Base-by-base conservation (phyloP, 2,329 filamentous ascomycete species). In the Xylaria sp. region DNA sequence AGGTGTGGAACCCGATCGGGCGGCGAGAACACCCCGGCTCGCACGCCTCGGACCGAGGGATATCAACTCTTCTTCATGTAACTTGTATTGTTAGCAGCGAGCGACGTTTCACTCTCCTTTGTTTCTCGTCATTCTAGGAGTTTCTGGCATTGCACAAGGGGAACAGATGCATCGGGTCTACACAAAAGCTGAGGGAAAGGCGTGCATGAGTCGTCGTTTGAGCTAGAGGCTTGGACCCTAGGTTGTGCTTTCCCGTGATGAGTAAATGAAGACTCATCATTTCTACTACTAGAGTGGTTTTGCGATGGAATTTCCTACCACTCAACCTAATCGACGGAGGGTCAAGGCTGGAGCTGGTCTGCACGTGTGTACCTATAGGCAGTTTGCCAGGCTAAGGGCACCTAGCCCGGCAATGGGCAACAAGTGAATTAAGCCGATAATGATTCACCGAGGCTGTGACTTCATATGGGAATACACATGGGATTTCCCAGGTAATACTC, bases 101-200 rank as follows among this genome's bases (percentile, higher is more conserved):
- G 69, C 63, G 69, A 30, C 54, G 32, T 65, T 53, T 39, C 51
- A n/a, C 30, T 73, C 54, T 67, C 64, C 67, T 68, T 64, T 62
- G 55, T 64, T 57, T 56, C 42, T 61, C 42, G 30, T 65, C 64
- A 61, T 68, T 72, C 69, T 48, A 62, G 75, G 75, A 73, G 74
- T 78, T 75, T 65, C 63, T 63, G 73, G 74, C 67, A 74, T 69
- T 71, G 71, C 67, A 74, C 65, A 72, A 68, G 65, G 75, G 66
- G 67, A 67, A 64, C 32, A 71, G 69, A 67, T 72, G 71, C 71
- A 73, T 75, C 60, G 64, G 75, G 74, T 74, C 69, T 76, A 77
- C 73, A 77, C 59, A 77, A 77, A 77, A 77, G 65, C 71, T 54
- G 55, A 64, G 67, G 64, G 69, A 61, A 57, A 69, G 64, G 68